Evolutionary conservation across 805 yeast species (phyloP), one percentile per base, ranked within the genome.

Genomic region (Teunomyces gatunensis): DNA sequence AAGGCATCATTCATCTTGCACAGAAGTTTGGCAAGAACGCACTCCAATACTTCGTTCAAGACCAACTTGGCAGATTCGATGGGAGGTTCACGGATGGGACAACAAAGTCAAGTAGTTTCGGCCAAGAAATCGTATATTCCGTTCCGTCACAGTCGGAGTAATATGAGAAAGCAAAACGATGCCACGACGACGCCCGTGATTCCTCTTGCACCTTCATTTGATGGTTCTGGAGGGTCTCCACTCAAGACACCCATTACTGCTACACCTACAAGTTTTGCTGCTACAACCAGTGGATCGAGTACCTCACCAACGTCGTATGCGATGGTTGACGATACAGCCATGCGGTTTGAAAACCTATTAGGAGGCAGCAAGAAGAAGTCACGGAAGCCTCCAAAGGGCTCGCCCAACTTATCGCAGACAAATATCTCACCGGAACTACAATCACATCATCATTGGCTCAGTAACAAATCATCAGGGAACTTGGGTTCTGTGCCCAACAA

Each of bases 21-120:
- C 59, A 71, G 85, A 53, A 84, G 89, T 52, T 71, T 87, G 59
- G 88, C 89, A 2, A 69, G 89, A 48, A 81, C 89, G 0, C 83
- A 85, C 13, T 85, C 95, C 0, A 84, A 84, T 43, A 76, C 88
- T 0, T 87, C 95, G 2, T 89, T 89, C 73, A 84, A 84, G 60
- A 83, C 85, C 17, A 78, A 86, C 25, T 72, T 87, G 54, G 90
- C 88, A 0, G 95, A 87, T 52, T 81, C 88, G 20, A 67, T 69
- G 27, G 73, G 73, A 6, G 58, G 61, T 2, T 46, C 57, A 10
- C 52, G 50, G 21, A 25, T 46, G 13, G 57, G 56, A n/a, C 50
- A 49, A 6, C 53, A 42, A 13, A 52, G 56, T 9, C 49, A 44
- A 12, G 42, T 48, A 0, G 42, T 43, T 25, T 36, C 56, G 2